Evolutionary conservation across 768 basidiomycete genomes (phyloP), one percentile per base, ranked within the genome.

Genomic region (Candolleomyces eurysporus): DNA sequence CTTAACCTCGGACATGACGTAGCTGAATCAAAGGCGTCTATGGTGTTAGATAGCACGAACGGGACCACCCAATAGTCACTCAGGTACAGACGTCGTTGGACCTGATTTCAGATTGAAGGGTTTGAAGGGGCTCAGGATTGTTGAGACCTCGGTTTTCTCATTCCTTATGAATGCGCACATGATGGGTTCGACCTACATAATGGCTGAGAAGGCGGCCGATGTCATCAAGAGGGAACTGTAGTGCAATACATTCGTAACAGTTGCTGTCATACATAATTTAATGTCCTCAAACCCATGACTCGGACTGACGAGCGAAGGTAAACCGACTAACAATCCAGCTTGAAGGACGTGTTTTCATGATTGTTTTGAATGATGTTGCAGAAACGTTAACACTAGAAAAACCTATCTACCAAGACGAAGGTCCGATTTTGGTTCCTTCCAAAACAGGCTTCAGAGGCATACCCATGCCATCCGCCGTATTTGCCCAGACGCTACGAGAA

Each of bases 381-480:
- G 26, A 26, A 26, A 4, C 26, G 2, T 4, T 2, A 26, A 26
- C 26, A 26, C 26, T 26, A 2, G 26, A 26, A 26, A n/a, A 26
- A 26, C 26, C 26, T 26, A 26, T 26, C 26, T 26, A 26, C 26
- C 26, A 26, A 26, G 26, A 26, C 26, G 4, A 26, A 19, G 89
- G 88, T 14, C 91, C 91, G 64, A 92, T 85, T 0, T 73, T 81
- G 48, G 79, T 68, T 32, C 80, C 82, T 1, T 78, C 73, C 16
- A 80, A 74, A 19, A 86, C 61, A 8, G 77, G 66, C 61, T 74
- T 78, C 54, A 85, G 71, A 0, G 90, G 85, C n/a, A 80, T 75
- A 60, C 87, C 88, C 48, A 81, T 72, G 3, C 81, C 84, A 71
- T 93, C 91, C 32, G 85, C 86, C 10, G 88, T 93, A 52, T 88